These are phyloP conservation scores for Cardamine chenopodiifolia DNA, from an alignment of 345 rosid genomes.

Conservation along the genomic window DNA sequence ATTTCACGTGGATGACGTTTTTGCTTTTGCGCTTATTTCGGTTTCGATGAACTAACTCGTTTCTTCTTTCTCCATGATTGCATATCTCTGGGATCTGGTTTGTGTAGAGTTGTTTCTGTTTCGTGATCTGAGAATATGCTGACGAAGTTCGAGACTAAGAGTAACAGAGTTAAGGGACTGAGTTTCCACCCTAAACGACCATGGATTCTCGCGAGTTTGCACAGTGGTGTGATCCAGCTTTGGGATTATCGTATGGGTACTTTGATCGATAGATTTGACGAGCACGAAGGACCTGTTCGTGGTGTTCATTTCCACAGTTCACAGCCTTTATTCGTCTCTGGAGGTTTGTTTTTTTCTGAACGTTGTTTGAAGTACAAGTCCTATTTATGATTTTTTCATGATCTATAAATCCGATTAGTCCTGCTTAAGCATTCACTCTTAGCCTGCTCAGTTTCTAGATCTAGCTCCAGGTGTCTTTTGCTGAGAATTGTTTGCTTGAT, in stretches of 20 bases:
- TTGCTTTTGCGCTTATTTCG: neutral
- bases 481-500: neutral
- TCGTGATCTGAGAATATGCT: constrained; percentile 58
- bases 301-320: constrained; percentile 95
- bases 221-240: constrained; percentile 98
- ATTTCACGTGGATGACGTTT: neutral
- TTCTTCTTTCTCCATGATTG: constrained; percentile 7
- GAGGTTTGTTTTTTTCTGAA: constrained; percentile 59
- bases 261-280: constrained; percentile 87
- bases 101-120: constrained; percentile 28
- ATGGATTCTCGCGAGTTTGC: constrained; percentile 98
- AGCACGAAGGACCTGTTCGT: constrained; percentile 99
- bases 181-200: constrained; percentile 96
- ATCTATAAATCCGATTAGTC: neutral
- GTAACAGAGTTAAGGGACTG: constrained; percentile 95
- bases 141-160: constrained; percentile 98
- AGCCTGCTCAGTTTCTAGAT: constrained; percentile 1
- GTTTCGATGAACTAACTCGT: neutral
- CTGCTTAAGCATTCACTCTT: neutral
- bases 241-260: constrained; percentile 99
- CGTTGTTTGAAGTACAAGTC: neutral
- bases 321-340: constrained; percentile 92
- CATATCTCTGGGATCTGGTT: constrained; percentile 39
- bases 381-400: neutral
- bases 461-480: neutral